Percentiles rank a stretch among this genome's conserved stretches.
Evolutionary conservation across 2,329 filamentous ascomycete genomes (phyloP).

Genomic region (Penicillium nordicum): DNA sequence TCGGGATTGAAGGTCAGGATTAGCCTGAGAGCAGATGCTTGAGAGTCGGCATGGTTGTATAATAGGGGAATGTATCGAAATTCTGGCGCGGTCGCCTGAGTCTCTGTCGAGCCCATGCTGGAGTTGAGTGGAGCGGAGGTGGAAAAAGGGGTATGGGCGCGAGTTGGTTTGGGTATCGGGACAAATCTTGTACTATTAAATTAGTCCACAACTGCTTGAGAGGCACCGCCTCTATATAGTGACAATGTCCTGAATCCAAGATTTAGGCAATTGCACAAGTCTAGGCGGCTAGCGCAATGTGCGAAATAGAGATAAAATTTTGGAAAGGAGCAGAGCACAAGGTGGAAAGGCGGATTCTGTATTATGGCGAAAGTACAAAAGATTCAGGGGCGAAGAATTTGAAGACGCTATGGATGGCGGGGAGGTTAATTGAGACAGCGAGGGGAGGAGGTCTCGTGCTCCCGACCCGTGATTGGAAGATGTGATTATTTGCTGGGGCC

Average conservation of each 20-base stretch:
- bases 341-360: neutral
- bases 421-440: constrained; percentile 13
- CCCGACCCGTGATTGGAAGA: constrained; percentile 28
- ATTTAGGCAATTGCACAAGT: neutral
- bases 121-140: neutral
- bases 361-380: constrained; percentile 1
- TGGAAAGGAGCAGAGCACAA: neutral
- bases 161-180: constrained; percentile 3
- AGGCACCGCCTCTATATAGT: neutral
- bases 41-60: constrained; percentile 74
- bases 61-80: constrained; percentile 64
- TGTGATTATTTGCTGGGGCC: constrained; percentile 8
- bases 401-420: constrained; percentile 3
- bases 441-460: constrained; percentile 37
- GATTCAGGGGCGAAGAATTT: constrained; percentile 2
- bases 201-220: neutral
- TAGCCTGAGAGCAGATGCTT: constrained; percentile 73
- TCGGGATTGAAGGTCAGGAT: constrained; percentile 77
- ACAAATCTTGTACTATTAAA: constrained; percentile 1
- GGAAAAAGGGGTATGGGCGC: constrained; percentile 2
- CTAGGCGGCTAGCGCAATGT: neutral
- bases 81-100: constrained; percentile 17
- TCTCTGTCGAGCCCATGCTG: constrained; percentile 28
- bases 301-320: neutral
- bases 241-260: neutral